Base-by-base conservation (phyloP, 2,329 filamentous ascomycete genomes). In the Penicillium sp. region DNA sequence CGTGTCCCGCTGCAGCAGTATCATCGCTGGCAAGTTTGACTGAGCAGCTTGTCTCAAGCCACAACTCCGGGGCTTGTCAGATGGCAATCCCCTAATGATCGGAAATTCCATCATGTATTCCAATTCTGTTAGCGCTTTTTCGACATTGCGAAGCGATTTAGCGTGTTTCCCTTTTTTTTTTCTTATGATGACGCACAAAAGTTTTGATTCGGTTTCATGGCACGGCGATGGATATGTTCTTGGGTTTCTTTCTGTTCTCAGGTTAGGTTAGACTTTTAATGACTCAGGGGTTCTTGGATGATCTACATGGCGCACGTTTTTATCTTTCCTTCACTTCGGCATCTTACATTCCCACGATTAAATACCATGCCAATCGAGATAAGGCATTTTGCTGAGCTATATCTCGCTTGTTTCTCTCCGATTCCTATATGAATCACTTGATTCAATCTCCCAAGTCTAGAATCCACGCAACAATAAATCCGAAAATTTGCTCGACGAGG, bases 1-100 rank as follows among this genome's bases (percentile, higher is more conserved):
- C 39, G 70, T 73, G 25, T 73, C 70, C 46, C 69, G 70, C n/a
- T 67, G 62, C 58, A 68, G 62, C 57, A 74, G 71, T 55, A 59
- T 72, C 50, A 59, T 68, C 27, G 62, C 70, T 32, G 62, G 57
- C 51, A 71, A 70, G 46, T 50, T 65, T 46, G 61, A 62, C 38
- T 71, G 53, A 63, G 50, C 51, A 46, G 25, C 23, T 23, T 46
- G 31, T 37, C 44, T 37, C 46, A 23, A 13, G 5, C 16, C 13
- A 46, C 40, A 21, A 31, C 23, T 18, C 18, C 42, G 38, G 40
- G 12, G 27, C 29, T 27, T 55, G 44, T 46, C 47, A 23, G 29
- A 27, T 50, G 41, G 41, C 50, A 32, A 32, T 41, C 12, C 32
- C 25, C 7, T 16, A 45, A 55, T 50, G 37, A 56, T 55, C 27